Percentiles rank a stretch among this genome's conserved stretches.
Conservation (phyloP, 129 eudicot species). For the Scalesia atractyloides region DNA sequence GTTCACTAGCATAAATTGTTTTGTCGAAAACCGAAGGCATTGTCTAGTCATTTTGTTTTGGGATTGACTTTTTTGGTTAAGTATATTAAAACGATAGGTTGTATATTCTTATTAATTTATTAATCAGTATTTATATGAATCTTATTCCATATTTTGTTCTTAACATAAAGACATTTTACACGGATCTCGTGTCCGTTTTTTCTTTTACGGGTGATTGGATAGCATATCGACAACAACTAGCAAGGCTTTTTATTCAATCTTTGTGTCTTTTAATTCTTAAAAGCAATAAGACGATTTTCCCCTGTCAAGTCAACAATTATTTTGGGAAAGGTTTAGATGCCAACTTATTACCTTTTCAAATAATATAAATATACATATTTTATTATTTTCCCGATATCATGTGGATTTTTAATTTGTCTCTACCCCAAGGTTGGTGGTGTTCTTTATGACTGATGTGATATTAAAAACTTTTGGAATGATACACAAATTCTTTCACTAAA, state of each 20-base stretch:
- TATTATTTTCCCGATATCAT: slow-evolving; percentile 27
- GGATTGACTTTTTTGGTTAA: not conserved
- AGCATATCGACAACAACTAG: slow-evolving; percentile 5
- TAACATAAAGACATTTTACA: slow-evolving; percentile 24
- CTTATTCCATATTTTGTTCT: slow-evolving; percentile 2
- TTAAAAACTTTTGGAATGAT: not conserved
- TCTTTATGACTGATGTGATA: slow-evolving; percentile 29
- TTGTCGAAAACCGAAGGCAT: not conserved
- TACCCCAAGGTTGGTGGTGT: slow-evolving; percentile 28
- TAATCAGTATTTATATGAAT: not conserved
- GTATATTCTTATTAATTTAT: not conserved
- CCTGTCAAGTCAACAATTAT: not conserved
- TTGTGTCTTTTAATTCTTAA: not conserved
- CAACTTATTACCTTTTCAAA: slow-evolving; percentile 20
- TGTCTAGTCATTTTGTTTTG: not conserved
- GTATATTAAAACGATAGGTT: not conserved
- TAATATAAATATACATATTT: slow-evolving; percentile 9
- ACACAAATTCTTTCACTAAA: not conserved
- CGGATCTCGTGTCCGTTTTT: slow-evolving; percentile 15
- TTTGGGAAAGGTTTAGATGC: slow-evolving; percentile 17
- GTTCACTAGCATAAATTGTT: not conserved
- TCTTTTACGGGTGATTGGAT: slow-evolving; percentile 22
- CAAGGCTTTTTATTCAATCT: slow-evolving; percentile 6
- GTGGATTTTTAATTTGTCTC: slow-evolving; percentile 29
- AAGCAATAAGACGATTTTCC: slow-evolving; percentile 21